phyloP scores from a whole-genome alignment of 2,329 filamentous ascomycete genomes.

The Emmonsiellopsis sp. region DNA sequence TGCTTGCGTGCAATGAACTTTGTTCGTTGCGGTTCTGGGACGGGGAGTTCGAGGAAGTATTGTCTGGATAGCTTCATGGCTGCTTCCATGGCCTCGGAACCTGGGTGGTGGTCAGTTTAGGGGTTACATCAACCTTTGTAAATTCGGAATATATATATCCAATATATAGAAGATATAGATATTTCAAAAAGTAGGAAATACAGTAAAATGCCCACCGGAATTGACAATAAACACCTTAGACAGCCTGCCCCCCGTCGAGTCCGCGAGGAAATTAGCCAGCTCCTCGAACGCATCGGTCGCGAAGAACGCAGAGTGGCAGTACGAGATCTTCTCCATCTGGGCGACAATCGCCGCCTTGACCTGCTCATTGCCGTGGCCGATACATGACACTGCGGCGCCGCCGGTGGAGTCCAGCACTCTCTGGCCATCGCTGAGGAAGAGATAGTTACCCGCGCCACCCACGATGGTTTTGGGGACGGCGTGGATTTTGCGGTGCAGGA shows the following conservation, averaged over 20 bases:
- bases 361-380: conserved; percentile 58
- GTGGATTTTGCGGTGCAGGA: conserved; percentile 46
- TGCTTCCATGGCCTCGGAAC: conserved; percentile 61
- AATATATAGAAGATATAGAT: background rate
- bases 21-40: conserved; percentile 44
- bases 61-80: conserved; percentile 59
- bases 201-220: conserved; percentile 38
- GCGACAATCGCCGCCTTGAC: conserved; percentile 51
- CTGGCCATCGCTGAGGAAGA: conserved; percentile 47
- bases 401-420: conserved; percentile 63
- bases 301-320: conserved; percentile 53
- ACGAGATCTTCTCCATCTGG: conserved; percentile 52
- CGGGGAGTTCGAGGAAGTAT: conserved; percentile 51
- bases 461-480: conserved; percentile 39
- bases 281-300: conserved; percentile 46
- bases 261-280: conserved; percentile 41
- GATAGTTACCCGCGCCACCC: conserved; percentile 42
- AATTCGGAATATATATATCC: background rate
- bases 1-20: conserved; percentile 57
- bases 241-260: conserved; percentile 45
- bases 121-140: background rate
- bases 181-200: background rate
- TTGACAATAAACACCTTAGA: conserved; percentile 47
- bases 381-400: conserved; percentile 62
- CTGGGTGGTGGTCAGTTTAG: conserved; percentile 23